Base-by-base conservation (phyloP, 2,329 filamentous ascomycete genomes). In the Penicillium sp. region DNA sequence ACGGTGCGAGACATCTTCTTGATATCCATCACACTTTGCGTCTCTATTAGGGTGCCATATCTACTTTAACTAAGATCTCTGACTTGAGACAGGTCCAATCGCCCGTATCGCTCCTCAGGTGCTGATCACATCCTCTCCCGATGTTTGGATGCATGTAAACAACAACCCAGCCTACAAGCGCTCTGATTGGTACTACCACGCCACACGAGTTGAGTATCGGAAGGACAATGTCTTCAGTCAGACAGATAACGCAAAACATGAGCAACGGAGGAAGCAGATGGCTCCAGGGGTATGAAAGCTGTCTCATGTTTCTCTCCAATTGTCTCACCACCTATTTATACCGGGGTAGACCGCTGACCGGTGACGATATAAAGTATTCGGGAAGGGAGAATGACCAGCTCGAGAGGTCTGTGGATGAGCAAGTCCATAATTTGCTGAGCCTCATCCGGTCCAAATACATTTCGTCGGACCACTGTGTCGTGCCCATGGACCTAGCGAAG, bases 371-470 rank as follows among this genome's bases (percentile, higher is more conserved):
- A 41, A 29, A 64, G 59, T 85, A 85, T 61, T 79, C 82, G 2
- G 82, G 82, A 2, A 77, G 80, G 51, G 82, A 84, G 48, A 84
- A 84, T 33, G 71, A 75, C 1, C 72, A 73, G 1, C 67, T 85
- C 2, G 82, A 85, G 56, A 60, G 66, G 0, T 74, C 78, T 4
- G 76, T 86, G 25, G 79, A 85, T 55, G 57, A 69, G 6, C 75
- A 78, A 11, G 66, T 85, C 7, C 58, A 69, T 29, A 75, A 81
- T 11, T 65, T 83, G 1, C 59, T 85, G 27, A 62, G 73, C 6
- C 71, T 84, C 8, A 77, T 85, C 35, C 73, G 77, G 54, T 63
- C 59, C n/a, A 80, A 79, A 58, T 79, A 80, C 35, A 69, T 77
- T 4, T 72, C 70, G 4, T 71, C 58, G 14, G 65, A 69, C 31